phyloP scores from a whole-genome alignment of 345 rosid genomes.

The thale cress (Arabidopsis thaliana) region DNA sequence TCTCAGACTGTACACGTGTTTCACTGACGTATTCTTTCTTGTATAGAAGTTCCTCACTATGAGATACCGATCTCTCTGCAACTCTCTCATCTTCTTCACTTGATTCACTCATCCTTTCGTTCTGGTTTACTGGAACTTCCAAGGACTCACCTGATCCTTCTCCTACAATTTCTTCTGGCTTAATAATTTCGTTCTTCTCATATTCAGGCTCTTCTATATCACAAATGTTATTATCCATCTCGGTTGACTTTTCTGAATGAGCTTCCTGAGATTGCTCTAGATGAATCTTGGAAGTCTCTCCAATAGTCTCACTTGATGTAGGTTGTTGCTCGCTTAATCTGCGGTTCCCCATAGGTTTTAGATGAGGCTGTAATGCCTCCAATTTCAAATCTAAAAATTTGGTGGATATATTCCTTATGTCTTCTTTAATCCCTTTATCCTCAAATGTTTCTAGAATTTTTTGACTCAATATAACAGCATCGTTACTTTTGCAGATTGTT shows the following conservation, averaged over 20 bases:
- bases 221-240: neutral
- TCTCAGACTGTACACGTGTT: constrained; percentile 3
- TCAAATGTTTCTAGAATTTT: constrained; percentile 41
- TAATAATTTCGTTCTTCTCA: constrained; percentile 16
- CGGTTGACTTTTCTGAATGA: constrained; percentile 18
- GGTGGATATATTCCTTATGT: constrained; percentile 29
- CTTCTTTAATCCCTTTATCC: constrained; percentile 29
- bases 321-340: constrained; percentile 21
- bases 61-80: constrained; percentile 27
- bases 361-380: constrained; percentile 27
- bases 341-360: constrained; percentile 25
- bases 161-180: constrained; percentile 9
- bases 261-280: constrained; percentile 38
- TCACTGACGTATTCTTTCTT: constrained; percentile 1
- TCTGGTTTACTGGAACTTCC: constrained; percentile 25
- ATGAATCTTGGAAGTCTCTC: constrained; percentile 21
- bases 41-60: neutral
- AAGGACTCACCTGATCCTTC: constrained; percentile 29
- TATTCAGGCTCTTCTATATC: constrained; percentile 30
- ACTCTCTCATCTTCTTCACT: constrained; percentile 24
- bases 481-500: constrained; percentile 33
- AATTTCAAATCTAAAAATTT: neutral
- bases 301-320: constrained; percentile 21
- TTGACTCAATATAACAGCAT: constrained; percentile 36
- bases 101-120: constrained; percentile 18